A percentile compares a stretch with the other conserved stretches of the same genome.
Conservation (phyloP, 1,139 yeast genomes). For the Lodderomyces metapsilosis region DNA sequence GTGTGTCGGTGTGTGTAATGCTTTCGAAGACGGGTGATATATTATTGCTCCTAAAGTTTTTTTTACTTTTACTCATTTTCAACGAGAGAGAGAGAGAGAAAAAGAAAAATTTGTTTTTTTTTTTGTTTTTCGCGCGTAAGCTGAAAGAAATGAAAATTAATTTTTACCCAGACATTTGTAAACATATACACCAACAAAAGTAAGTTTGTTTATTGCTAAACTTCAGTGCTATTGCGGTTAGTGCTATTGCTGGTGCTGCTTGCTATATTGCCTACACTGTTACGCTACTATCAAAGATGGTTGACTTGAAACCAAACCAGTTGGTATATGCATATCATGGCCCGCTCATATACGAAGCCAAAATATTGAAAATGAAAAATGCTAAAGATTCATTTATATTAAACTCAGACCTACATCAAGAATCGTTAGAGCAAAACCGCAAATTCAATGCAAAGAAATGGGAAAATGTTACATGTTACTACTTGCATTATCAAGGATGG, state of each 20-base stretch:
- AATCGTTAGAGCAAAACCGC: constrained; percentile 13
- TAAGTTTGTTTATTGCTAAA: too few relatives aligned
- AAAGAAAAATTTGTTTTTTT: too few relatives aligned
- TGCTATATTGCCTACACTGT: too few relatives aligned
- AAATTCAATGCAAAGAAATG: constrained; percentile 13
- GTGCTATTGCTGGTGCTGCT: too few relatives aligned
- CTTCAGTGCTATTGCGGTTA: too few relatives aligned
- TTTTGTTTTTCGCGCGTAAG: too few relatives aligned
- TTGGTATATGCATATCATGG: constrained; percentile 86
- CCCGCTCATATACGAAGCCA: constrained; percentile 87
- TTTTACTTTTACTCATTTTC: background rate
- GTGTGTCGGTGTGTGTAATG: background rate
- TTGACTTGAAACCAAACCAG: constrained; percentile 31
- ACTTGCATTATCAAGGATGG: constrained; percentile 94
- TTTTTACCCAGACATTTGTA: too few relatives aligned
- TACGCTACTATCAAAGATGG: too few relatives aligned
- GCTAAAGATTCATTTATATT: constrained; percentile 33
- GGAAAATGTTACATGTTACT: constrained; percentile 34
- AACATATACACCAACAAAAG: too few relatives aligned
- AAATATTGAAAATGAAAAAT: constrained; percentile 63
- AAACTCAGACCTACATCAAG: constrained; percentile 13
- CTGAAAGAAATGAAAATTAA: too few relatives aligned
- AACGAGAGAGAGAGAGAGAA: too few relatives aligned
- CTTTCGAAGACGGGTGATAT: background rate
- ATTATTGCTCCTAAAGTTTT: background rate